phyloP scores from a whole-genome alignment of 139 green algal species.

The Chlamydomonas sp. region DNA sequence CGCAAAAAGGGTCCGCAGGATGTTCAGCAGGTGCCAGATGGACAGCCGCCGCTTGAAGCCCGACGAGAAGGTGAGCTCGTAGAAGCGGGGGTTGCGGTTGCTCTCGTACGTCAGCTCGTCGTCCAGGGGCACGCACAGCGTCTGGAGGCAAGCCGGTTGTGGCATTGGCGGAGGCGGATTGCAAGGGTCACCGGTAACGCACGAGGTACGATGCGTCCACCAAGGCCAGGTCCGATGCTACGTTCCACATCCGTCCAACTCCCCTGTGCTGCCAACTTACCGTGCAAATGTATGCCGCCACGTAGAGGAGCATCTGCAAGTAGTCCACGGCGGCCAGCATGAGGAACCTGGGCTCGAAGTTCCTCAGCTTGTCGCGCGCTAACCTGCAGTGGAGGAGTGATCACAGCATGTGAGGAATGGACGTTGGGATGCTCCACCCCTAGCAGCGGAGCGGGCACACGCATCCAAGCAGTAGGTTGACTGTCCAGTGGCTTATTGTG shows the following conservation, averaged over 20 bases:
- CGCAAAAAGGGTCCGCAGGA: conserved; percentile 36
- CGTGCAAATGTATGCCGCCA: conserved; percentile 34
- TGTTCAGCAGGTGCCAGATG: conserved; percentile 41
- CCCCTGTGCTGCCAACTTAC: conserved; percentile 6
- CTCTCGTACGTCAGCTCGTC: conserved; percentile 49
- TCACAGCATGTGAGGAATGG: background rate
- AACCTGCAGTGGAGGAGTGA: conserved; percentile 23
- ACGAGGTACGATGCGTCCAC: background rate
- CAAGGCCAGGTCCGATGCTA: background rate
- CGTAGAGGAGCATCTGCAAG: conserved; percentile 37
- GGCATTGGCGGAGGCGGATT: background rate
- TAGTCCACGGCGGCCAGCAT: conserved; percentile 22
- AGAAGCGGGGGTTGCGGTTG: conserved; percentile 44
- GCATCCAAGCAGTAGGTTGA: background rate
- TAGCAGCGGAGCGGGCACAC: background rate
- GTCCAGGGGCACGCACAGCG: conserved; percentile 45
- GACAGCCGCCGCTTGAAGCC: conserved; percentile 32
- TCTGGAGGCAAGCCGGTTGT: background rate
- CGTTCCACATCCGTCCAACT: background rate
- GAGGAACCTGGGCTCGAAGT: conserved; percentile 24
- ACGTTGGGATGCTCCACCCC: background rate
- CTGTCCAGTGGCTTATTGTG: background rate
- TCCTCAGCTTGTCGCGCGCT: conserved; percentile 24
- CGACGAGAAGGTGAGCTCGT: conserved; percentile 26
- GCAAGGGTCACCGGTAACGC: background rate